Conservation (phyloP, 352 stramenopile species). For the Phytophthora rubi region DNA sequence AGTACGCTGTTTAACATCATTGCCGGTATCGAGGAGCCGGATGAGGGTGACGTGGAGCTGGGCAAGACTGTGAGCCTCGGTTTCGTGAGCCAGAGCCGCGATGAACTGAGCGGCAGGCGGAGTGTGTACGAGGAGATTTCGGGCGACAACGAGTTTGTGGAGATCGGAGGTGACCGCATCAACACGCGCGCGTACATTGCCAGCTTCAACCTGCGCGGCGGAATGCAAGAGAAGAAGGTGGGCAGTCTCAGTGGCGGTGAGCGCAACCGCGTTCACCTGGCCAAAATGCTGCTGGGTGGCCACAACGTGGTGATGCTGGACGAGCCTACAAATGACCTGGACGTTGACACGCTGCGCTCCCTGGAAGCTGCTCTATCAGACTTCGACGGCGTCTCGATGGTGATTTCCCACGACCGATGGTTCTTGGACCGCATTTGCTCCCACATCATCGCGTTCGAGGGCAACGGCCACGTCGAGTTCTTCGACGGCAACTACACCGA, state of each 20-base stretch:
- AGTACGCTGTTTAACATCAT: conserved; percentile 97
- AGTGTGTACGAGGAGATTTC: conserved; percentile 89
- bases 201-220: conserved; percentile 84
- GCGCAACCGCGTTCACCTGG: conserved; percentile 86
- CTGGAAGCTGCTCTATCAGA: conserved; percentile 86
- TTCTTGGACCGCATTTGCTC: conserved; percentile 96
- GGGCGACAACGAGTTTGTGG: conserved; percentile 85
- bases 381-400: conserved; percentile 93
- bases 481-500: conserved; percentile 90
- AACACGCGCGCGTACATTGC: conserved; percentile 89
- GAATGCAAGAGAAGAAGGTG: conserved; percentile 88
- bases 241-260: conserved; percentile 80
- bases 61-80: conserved; percentile 83
- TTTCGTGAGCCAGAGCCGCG: conserved; percentile 81
- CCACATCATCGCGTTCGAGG: conserved; percentile 89
- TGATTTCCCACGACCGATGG: conserved; percentile 96
- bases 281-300: conserved; percentile 84
- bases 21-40: conserved; percentile 88
- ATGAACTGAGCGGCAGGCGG: conserved; percentile 66
- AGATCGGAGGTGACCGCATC: conserved; percentile 76
- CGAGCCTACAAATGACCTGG: conserved; percentile 89
- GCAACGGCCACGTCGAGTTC: conserved; percentile 71
- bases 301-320: conserved; percentile 91
- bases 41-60: conserved; percentile 77
- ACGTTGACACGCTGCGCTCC: conserved; percentile 87